Conservation (phyloP, 805 yeast species). For the Candida dendrica region DNA sequence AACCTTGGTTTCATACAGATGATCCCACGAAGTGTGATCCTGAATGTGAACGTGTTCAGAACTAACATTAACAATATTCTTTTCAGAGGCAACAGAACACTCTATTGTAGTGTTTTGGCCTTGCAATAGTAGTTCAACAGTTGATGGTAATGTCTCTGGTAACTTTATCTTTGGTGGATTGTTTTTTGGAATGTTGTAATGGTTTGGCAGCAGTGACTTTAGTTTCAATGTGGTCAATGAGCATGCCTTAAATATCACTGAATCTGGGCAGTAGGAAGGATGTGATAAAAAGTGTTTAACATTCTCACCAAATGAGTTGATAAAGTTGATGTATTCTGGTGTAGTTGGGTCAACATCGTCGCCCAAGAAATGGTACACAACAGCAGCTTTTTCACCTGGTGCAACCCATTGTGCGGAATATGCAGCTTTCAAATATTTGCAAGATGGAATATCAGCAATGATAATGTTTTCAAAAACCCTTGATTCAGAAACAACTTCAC, state of each 20-base stretch:
- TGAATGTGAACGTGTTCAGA: slow-evolving; percentile 4
- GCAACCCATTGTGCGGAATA: slow-evolving; percentile 24
- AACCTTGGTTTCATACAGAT: slow-evolving; percentile 19
- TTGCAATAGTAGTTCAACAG: slow-evolving; percentile 11
- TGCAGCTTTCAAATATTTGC: slow-evolving; percentile 32
- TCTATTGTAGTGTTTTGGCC: slow-evolving; percentile 16
- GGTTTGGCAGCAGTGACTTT: slow-evolving; percentile 40
- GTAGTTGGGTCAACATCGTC: slow-evolving; percentile 42
- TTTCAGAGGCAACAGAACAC: slow-evolving; percentile 8
- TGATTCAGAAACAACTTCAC: slow-evolving; percentile 64
- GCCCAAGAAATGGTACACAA: slow-evolving; percentile 77
- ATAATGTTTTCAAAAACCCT: slow-evolving; percentile 53
- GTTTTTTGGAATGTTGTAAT: slow-evolving; percentile 31
- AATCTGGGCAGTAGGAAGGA: slow-evolving; percentile 51
- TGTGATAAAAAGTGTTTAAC: slow-evolving; percentile 72
- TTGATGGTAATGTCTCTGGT: slow-evolving; percentile 20
- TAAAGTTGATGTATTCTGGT: slow-evolving; percentile 39
- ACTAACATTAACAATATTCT: slow-evolving; percentile 9
- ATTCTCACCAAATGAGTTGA: slow-evolving; percentile 43
- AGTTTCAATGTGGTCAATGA: slow-evolving; percentile 49
- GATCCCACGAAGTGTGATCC: slow-evolving; percentile 19
- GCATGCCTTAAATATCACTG: slow-evolving; percentile 49
- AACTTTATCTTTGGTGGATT: slow-evolving; percentile 19
- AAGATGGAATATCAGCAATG: slow-evolving; percentile 66
- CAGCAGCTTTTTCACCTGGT: slow-evolving; percentile 29